A percentile compares a stretch with the other conserved stretches of the same genome.
phyloP scores from a whole-genome alignment of 2,329 filamentous ascomycete species.

The Macrophomina pseudophaseolina region DNA sequence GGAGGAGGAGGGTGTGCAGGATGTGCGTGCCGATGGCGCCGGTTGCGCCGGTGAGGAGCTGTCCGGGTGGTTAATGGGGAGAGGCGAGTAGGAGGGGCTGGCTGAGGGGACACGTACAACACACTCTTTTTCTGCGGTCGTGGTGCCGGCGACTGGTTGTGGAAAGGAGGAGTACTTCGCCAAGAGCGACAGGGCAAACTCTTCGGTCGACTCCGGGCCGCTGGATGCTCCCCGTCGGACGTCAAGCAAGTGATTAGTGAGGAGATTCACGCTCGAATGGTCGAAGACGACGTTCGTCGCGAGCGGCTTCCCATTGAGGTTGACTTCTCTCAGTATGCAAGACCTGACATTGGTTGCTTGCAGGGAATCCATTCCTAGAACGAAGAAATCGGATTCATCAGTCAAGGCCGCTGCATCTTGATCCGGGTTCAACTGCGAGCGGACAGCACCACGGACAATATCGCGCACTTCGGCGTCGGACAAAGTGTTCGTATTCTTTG shows the following conservation, averaged over 20 bases:
- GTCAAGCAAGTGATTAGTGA: slow-evolving; percentile 49
- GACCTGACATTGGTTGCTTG: slow-evolving; percentile 63
- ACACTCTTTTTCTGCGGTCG: slow-evolving; percentile 27
- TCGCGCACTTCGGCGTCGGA: slow-evolving; percentile 25
- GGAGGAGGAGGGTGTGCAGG: slow-evolving; percentile 40
- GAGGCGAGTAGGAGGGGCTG: neutral
- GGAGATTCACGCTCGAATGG: slow-evolving; percentile 51
- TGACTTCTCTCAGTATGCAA: slow-evolving; percentile 56
- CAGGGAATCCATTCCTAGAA: slow-evolving; percentile 62
- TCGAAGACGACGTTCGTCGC: slow-evolving; percentile 64
- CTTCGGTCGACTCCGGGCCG: slow-evolving; percentile 30
- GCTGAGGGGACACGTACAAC: slow-evolving; percentile 9
- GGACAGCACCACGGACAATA: slow-evolving; percentile 13
- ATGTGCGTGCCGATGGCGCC: slow-evolving; percentile 67
- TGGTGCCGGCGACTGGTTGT: neutral
- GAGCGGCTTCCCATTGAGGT: slow-evolving; percentile 52
- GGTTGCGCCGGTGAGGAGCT: slow-evolving; percentile 66
- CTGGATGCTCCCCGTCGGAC: slow-evolving; percentile 43
- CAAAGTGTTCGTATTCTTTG: slow-evolving; percentile 24
- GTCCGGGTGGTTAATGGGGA: neutral
- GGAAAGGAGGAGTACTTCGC: slow-evolving; percentile 46
- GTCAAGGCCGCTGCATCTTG: slow-evolving; percentile 58
- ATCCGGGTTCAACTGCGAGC: neutral
- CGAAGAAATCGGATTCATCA: slow-evolving; percentile 60
- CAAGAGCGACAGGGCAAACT: slow-evolving; percentile 51